These are phyloP conservation scores for Phlyctochytrium planicorne DNA, from an alignment of 192 early-diverging fungal species.

Conservation along the genomic window DNA sequence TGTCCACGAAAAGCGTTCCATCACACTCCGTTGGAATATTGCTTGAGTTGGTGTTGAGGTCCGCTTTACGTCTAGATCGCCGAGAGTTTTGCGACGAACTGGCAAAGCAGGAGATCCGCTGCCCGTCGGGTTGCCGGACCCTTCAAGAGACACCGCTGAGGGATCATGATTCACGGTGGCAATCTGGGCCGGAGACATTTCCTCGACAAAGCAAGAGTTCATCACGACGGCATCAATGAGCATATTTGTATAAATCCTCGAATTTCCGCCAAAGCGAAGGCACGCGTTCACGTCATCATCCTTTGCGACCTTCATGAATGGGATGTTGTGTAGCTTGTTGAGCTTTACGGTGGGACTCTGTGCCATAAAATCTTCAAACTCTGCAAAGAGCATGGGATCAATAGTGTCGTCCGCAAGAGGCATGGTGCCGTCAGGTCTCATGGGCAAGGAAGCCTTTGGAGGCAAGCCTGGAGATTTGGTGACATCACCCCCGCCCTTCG, in stretches of 20 bases:
- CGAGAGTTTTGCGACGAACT: neutral
- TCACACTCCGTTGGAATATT: constrained; percentile 21
- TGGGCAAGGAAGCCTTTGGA: neutral
- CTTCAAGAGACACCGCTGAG: neutral
- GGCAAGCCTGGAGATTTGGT: too few relatives aligned
- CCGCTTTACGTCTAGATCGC: too few relatives aligned
- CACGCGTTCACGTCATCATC: constrained; percentile 91
- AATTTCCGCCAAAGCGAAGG: constrained; percentile 87
- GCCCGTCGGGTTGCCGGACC: neutral
- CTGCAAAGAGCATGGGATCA: constrained; percentile 75
- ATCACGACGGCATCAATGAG: constrained; percentile 88
- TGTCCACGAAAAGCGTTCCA: constrained; percentile 18
- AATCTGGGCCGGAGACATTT: constrained; percentile 58
- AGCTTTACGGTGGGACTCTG: constrained; percentile 63
- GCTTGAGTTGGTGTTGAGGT: constrained; percentile 9
- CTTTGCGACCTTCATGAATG: constrained; percentile 85
- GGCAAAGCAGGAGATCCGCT: neutral
- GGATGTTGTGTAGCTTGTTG: constrained; percentile 74
- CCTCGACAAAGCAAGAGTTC: constrained; percentile 91
- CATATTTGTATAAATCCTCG: constrained; percentile 82
- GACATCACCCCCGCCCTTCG: too few relatives aligned
- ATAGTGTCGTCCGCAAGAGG: constrained; percentile 7
- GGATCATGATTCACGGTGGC: constrained; percentile 4
- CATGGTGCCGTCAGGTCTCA: neutral
- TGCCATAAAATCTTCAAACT: constrained; percentile 84